phyloP scores from a whole-genome alignment of 192 early-diverging fungal species.

The Coemansia sp. region DNA sequence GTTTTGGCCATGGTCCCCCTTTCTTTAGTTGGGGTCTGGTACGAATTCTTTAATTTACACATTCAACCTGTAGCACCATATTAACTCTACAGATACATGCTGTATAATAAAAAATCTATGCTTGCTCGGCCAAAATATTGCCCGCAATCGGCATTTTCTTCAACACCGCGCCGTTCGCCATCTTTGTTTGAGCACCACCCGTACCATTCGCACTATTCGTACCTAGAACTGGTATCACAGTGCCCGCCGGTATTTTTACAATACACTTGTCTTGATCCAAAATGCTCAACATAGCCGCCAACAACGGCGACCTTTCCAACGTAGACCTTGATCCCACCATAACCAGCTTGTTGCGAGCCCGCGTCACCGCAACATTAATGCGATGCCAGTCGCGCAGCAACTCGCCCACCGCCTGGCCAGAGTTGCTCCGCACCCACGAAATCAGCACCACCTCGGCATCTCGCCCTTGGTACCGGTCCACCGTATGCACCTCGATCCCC shows the following conservation, averaged over 20 bases:
- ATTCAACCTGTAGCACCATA: too few species aligned
- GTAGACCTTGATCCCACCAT: slow-evolving; percentile 83
- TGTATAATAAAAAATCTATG: neutral
- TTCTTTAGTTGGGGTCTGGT: too few species aligned
- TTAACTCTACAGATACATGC: too few species aligned
- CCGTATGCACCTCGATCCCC: slow-evolving; percentile 76
- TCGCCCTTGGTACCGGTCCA: slow-evolving; percentile 92
- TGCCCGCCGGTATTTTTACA: neutral
- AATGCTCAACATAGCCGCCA: slow-evolving; percentile 56
- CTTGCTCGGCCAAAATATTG: neutral
- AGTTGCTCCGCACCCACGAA: slow-evolving; percentile 85
- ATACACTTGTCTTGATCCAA: slow-evolving; percentile 1
- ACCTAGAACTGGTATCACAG: neutral
- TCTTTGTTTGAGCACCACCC: neutral
- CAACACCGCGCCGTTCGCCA: neutral
- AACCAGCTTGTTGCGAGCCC: slow-evolving; percentile 84
- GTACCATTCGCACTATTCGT: neutral
- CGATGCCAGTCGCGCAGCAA: slow-evolving; percentile 87
- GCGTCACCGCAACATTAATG: slow-evolving; percentile 92
- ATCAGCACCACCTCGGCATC: slow-evolving; percentile 92
- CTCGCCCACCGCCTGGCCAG: slow-evolving; percentile 69
- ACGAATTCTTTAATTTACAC: too few species aligned
- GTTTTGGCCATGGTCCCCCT: too few species aligned
- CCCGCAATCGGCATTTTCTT: neutral
- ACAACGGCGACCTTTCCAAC: slow-evolving; percentile 58